Evolutionary conservation across 2,329 filamentous ascomycete species (phyloP).

Genomic region (Colletotrichum zoysiae): DNA sequence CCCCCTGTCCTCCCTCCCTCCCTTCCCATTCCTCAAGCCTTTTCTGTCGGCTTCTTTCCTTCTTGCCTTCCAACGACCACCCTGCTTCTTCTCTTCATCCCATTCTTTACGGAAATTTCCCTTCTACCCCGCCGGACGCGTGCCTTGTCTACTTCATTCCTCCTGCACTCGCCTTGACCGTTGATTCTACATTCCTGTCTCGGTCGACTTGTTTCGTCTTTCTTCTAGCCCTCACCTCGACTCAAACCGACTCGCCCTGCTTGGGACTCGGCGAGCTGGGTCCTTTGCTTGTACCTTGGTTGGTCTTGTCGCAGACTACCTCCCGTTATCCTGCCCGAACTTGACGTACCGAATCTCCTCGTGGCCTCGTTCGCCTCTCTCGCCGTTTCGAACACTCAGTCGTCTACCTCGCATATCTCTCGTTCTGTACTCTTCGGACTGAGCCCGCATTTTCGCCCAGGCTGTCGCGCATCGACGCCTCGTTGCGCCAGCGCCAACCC

Average conservation of each 20-base stretch:
- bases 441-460: neutral
- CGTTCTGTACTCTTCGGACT: too few species aligned
- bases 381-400: neutral
- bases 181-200: slow-evolving; percentile 20
- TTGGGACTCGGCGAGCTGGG: neutral
- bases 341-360: neutral
- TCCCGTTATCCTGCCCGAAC: neutral
- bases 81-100: slow-evolving; percentile 14
- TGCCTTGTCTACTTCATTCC: slow-evolving; percentile 23
- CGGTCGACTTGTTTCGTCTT: slow-evolving; percentile 10
- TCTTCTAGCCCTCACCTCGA: neutral
- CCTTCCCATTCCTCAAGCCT: slow-evolving; percentile 25
- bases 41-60: slow-evolving; percentile 31
- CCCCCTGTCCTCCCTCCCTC: neutral
- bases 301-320: neutral
- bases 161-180: slow-evolving; percentile 9
- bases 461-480: neutral
- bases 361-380: neutral
- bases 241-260: slow-evolving; percentile 1
- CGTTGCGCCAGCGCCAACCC: neutral
- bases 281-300: neutral
- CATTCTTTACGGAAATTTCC: slow-evolving; percentile 7
- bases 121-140: slow-evolving; percentile 4
- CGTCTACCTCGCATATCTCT: neutral
- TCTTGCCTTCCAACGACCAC: slow-evolving; percentile 16